A percentile compares a stretch with the other conserved stretches of the same genome.
phyloP scores from a whole-genome alignment of 305 asterid species.

The Solanum aculeatissimum region DNA sequence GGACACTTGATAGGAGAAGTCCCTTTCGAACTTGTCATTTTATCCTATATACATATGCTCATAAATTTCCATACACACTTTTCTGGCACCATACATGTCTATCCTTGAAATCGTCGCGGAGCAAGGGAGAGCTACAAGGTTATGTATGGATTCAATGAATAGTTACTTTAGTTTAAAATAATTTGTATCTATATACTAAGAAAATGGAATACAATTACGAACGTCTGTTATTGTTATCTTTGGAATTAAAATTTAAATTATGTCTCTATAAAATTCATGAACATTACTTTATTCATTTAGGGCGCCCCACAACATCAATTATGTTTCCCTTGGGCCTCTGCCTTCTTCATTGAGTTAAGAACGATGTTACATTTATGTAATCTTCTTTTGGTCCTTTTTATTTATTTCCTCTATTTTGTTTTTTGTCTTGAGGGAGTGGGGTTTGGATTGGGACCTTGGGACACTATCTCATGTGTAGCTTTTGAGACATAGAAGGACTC shows the following conservation, averaged over 20 bases:
- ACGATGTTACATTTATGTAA: neutral
- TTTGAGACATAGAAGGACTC: neutral
- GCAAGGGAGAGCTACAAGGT: neutral
- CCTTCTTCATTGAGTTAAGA: neutral
- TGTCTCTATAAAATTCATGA: neutral
- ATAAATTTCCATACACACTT: neutral
- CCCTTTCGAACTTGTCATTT: neutral
- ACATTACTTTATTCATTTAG: neutral
- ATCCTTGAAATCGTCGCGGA: neutral
- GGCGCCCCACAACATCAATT: neutral
- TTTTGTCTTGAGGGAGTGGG: neutral
- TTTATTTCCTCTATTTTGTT: neutral
- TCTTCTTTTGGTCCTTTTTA: neutral
- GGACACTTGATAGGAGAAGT: conserved; percentile 9
- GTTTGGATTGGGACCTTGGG: neutral
- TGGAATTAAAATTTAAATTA: neutral
- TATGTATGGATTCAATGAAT: neutral
- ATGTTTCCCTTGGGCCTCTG: neutral
- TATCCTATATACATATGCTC: neutral
- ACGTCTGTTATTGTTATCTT: neutral
- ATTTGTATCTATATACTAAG: accelerated
- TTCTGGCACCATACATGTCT: neutral
- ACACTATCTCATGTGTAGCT: neutral
- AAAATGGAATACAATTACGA: too few species aligned
- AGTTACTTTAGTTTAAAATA: neutral